Evolutionary conservation across 495 filamentous ascomycete species (phyloP).

Genomic region (Aspergillus funiculosus): DNA sequence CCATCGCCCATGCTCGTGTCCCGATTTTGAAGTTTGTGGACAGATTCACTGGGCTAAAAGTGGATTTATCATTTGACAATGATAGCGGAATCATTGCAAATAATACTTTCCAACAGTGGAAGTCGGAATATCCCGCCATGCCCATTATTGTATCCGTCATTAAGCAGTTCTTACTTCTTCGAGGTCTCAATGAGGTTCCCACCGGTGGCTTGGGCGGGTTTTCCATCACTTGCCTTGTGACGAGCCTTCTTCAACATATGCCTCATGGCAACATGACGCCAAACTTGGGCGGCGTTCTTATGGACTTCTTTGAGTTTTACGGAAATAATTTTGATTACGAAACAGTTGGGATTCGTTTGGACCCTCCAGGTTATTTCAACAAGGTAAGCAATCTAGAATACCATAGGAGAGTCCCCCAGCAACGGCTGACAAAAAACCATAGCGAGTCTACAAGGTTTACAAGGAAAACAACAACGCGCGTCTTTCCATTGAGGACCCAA

Average conservation of each 20-base stretch:
- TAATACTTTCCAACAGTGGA: constrained; percentile 74
- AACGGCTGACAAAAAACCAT: constrained; percentile 3
- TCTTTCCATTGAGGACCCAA: constrained; percentile 83
- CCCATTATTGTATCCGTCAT: constrained; percentile 74
- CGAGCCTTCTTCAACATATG: constrained; percentile 72
- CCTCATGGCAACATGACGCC: constrained; percentile 56
- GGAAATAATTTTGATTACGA: constrained; percentile 69
- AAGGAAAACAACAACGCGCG: constrained; percentile 41
- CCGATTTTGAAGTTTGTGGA: constrained; percentile 92
- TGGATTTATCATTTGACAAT: constrained; percentile 96
- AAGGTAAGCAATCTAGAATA: constrained; percentile 54
- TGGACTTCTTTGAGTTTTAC: constrained; percentile 85
- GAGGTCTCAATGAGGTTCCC: constrained; percentile 82
- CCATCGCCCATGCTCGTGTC: constrained; percentile 72
- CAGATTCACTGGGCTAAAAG: constrained; percentile 59
- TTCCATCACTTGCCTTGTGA: constrained; percentile 87
- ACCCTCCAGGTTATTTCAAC: constrained; percentile 62
- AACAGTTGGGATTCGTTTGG: constrained; percentile 63
- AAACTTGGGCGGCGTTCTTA: constrained; percentile 69
- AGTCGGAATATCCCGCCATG: constrained; percentile 70
- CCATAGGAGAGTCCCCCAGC: neutral
- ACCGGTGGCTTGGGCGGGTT: constrained; percentile 93
- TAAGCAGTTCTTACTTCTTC: constrained; percentile 88
- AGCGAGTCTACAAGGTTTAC: constrained; percentile 22
- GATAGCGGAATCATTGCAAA: constrained; percentile 70